Evolutionary conservation across 805 yeast genomes (phyloP).

Genomic region (Wickerhamomyces mucosus): DNA sequence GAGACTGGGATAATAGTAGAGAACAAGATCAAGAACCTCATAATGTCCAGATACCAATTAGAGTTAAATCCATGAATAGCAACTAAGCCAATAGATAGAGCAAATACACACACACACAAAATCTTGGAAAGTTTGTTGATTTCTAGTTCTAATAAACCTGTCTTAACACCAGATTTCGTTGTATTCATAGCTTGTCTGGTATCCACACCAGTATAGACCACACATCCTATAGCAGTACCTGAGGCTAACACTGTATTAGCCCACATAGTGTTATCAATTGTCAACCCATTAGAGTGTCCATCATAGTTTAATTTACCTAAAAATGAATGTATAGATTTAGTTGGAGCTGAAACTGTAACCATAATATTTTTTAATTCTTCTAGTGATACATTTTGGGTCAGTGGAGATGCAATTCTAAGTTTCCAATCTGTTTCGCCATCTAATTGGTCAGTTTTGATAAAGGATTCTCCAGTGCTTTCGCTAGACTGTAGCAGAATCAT

Average conservation of each 20-base stretch:
- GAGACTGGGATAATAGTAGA: constrained; percentile 96
- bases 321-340: constrained; percentile 74
- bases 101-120: constrained; percentile 76
- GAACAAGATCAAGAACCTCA: constrained; percentile 85
- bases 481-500: constrained; percentile 76
- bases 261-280: constrained; percentile 93
- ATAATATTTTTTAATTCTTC: constrained; percentile 42
- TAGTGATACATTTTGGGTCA: constrained; percentile 56
- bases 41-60: constrained; percentile 83
- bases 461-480: constrained; percentile 77
- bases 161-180: constrained; percentile 75
- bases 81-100: constrained; percentile 69
- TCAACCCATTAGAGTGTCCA: constrained; percentile 51
- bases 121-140: constrained; percentile 83
- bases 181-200: constrained; percentile 96
- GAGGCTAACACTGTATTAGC: constrained; percentile 96
- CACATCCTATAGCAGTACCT: constrained; percentile 82
- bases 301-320: constrained; percentile 62
- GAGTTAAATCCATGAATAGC: constrained; percentile 64
- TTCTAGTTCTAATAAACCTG: constrained; percentile 84
- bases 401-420: constrained; percentile 63
- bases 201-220: constrained; percentile 84
- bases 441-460: constrained; percentile 92
- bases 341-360: constrained; percentile 72
- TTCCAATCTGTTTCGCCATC: constrained; percentile 99